phyloP scores from a whole-genome alignment of 495 filamentous ascomycete genomes.

The Choiromyces venosus region DNA sequence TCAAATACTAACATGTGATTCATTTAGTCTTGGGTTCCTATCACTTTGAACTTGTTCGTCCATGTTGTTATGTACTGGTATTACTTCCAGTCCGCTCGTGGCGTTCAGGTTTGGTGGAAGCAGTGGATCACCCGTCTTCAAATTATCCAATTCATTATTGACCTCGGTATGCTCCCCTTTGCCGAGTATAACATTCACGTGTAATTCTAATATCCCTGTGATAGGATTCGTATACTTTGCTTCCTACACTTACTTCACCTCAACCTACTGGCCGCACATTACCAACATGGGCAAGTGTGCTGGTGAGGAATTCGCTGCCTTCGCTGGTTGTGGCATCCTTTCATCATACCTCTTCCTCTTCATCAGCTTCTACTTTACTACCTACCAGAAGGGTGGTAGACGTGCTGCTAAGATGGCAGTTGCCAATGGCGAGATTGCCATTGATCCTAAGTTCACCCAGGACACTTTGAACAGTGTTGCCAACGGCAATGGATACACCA shows the following conservation, averaged over 20 bases:
- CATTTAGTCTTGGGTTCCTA: slow-evolving; percentile 61
- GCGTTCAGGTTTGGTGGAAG: slow-evolving; percentile 83
- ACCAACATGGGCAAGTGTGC: slow-evolving; percentile 81
- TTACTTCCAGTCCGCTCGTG: slow-evolving; percentile 80
- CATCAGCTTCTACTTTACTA: slow-evolving; percentile 97
- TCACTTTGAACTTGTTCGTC: slow-evolving; percentile 70
- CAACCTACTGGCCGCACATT: slow-evolving; percentile 79
- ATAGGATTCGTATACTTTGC: slow-evolving; percentile 89
- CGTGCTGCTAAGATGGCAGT: slow-evolving; percentile 55
- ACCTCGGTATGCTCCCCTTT: slow-evolving; percentile 56
- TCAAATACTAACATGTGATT: slow-evolving; percentile 9
- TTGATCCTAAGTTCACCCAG: slow-evolving; percentile 43
- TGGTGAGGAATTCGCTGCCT: slow-evolving; percentile 95
- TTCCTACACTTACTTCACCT: slow-evolving; percentile 90
- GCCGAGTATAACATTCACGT: not conserved
- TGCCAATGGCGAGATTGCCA: slow-evolving; percentile 45
- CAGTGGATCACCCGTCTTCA: slow-evolving; percentile 83
- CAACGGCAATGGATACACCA: slow-evolving; percentile 30
- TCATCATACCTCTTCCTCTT: slow-evolving; percentile 93
- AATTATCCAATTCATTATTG: slow-evolving; percentile 75
- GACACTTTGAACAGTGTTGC: slow-evolving; percentile 41
- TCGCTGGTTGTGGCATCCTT: slow-evolving; percentile 85
- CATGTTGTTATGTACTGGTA: slow-evolving; percentile 74
- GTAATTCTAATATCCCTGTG: slow-evolving; percentile 17
- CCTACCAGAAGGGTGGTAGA: slow-evolving; percentile 83